These are phyloP conservation scores for Populus deltoides DNA, from an alignment of 345 rosid genomes.

Conservation along the genomic window DNA sequence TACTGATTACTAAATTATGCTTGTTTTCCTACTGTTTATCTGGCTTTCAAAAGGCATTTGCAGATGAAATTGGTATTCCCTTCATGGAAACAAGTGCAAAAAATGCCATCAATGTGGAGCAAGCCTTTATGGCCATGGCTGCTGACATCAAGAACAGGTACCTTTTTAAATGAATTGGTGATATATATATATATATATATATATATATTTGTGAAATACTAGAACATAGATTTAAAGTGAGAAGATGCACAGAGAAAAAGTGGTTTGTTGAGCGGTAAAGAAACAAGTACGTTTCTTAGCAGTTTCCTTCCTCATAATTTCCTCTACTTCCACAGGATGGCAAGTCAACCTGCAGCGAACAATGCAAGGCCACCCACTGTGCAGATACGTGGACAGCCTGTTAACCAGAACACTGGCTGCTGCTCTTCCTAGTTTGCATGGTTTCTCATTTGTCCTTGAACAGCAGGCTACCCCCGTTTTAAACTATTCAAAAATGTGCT, in stretches of 20 bases:
- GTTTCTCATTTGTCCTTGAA: slow-evolving; percentile 8
- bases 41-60: slow-evolving; percentile 53
- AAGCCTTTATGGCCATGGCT: slow-evolving; percentile 85
- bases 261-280: not conserved
- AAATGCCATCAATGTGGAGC: slow-evolving; percentile 63
- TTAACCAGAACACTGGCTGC: slow-evolving; percentile 90
- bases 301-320: not conserved
- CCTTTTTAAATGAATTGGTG: not conserved
- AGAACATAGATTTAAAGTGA: not conserved
- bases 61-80: slow-evolving; percentile 72
- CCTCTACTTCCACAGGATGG: slow-evolving; percentile 63
- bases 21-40: not conserved
- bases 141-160: slow-evolving; percentile 70
- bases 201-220: not conserved
- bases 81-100: slow-evolving; percentile 85
- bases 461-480: slow-evolving; percentile 3
- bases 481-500: slow-evolving; percentile 7
- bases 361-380: slow-evolving; percentile 84
- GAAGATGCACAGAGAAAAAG: not conserved
- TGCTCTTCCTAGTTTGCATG: slow-evolving; percentile 63
- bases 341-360: slow-evolving; percentile 75
- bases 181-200: not conserved
- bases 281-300: not conserved
- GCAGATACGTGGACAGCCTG: slow-evolving; percentile 91
- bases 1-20: not conserved